Base-by-base conservation (phyloP, 768 basidiomycete genomes). In the Candolleomyces eurysporus region DNA sequence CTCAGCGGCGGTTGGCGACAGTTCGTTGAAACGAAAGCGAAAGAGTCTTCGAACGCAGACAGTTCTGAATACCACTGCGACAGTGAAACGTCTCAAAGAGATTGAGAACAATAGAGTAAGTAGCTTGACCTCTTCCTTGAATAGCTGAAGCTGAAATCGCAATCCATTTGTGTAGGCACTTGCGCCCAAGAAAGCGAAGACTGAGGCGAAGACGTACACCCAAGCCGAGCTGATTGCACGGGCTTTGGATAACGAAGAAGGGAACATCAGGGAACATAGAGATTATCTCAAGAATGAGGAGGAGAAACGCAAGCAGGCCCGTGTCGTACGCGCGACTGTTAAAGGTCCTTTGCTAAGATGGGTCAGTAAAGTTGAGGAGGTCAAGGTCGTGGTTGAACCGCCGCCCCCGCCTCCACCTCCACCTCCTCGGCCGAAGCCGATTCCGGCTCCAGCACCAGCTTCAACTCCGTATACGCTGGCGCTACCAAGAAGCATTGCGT, bases 211-310 rank as follows among this genome's bases (percentile, higher is more conserved):
- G 32, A 71, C 76, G 5, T 82, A 79, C 48, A 92, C 92, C 0
- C 94, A 96, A 67, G 89, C 84, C n/a, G 91, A 95, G 66, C 82
- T 95, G 8, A 89, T 96, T 60, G 86, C 85, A 2, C 84, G 84
- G 7, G 94, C 94, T 0, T 82, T 95, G 17, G 91, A 94, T 66
- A 92, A 87, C 57, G 94, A 95, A 72, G 93, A 94, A 72, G 87
- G 88, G 0, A 96, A 96, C 69, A 85, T 88, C 21, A 79, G 80
- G 5, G 87, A 92, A 51, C 91, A 95, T 64, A 79, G 84, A 40
- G 84, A 93, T 65, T 95, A 94, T 68, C 84, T 95, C 31, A 83
- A 80, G 54, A 73, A 85, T 2, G 94, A 96, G 66, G 92, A 92
- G 68, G 91, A 92, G 73, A 92, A 91, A 65, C 84, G 92, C 8